phyloP scores from a whole-genome alignment of 148 eudicot species.

The Nepenthes mirabilis region DNA sequence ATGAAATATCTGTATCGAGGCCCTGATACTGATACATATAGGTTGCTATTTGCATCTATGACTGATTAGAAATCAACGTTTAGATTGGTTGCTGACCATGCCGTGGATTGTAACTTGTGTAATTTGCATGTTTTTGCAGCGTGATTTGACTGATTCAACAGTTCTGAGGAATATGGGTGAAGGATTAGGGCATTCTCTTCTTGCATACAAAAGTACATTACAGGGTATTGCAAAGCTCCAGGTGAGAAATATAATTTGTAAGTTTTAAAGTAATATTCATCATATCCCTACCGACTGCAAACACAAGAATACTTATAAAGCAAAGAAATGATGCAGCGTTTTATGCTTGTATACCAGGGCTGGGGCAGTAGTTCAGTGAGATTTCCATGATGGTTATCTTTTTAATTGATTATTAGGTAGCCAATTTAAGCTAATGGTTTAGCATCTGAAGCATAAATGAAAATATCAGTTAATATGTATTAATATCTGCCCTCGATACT shows the following conservation, averaged over 20 bases:
- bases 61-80: background rate
- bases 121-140: slow-evolving; percentile 32
- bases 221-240: slow-evolving; percentile 83
- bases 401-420: too few species aligned
- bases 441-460: too few species aligned
- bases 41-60: too few species aligned
- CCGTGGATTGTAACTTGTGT: background rate
- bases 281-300: background rate
- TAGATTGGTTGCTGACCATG: background rate
- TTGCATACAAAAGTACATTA: slow-evolving; percentile 70
- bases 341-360: too few species aligned
- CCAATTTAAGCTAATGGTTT: too few species aligned
- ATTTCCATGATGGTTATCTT: too few species aligned
- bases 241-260: slow-evolving; percentile 23
- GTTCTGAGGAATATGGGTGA: slow-evolving; percentile 89
- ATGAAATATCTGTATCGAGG: too few species aligned
- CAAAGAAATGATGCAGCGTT: too few species aligned
- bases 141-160: slow-evolving; percentile 95
- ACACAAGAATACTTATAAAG: background rate
- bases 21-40: too few species aligned
- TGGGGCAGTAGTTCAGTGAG: too few species aligned
- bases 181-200: slow-evolving; percentile 73
- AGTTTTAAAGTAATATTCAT: background rate
- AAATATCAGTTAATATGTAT: too few species aligned
- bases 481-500: too few species aligned